These are phyloP conservation scores for Saccharomycopsis hybrid DNA, from an alignment of 1,139 yeast genomes.

Conservation along the genomic window DNA sequence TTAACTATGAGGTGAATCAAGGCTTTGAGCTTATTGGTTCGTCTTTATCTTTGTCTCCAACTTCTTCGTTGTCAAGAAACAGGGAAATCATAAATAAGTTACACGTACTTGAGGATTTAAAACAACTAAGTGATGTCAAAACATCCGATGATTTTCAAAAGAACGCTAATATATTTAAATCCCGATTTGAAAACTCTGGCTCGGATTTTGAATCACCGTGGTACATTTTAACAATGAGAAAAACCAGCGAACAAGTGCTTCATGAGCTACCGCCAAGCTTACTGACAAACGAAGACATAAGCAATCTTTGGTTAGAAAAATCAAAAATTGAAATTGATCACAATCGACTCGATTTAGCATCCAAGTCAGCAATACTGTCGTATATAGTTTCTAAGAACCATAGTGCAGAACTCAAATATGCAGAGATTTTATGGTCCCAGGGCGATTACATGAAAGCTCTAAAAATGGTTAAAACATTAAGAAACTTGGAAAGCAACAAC, in stretches of 20 bases:
- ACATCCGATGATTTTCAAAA: background rate
- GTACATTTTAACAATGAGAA: slow-evolving; percentile 53
- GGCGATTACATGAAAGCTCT: slow-evolving; percentile 88
- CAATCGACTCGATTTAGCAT: slow-evolving; percentile 66
- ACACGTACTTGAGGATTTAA: slow-evolving; percentile 43
- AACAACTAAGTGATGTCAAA: background rate
- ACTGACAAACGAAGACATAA: slow-evolving; percentile 31
- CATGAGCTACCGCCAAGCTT: background rate
- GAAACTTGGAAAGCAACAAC: slow-evolving; percentile 10
- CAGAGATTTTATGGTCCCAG: slow-evolving; percentile 82
- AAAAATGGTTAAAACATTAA: slow-evolving; percentile 47
- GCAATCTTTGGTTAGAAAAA: slow-evolving; percentile 49
- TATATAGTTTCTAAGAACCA: slow-evolving; percentile 44
- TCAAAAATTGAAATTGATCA: slow-evolving; percentile 66
- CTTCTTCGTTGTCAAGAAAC: slow-evolving; percentile 42
- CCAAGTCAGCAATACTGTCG: slow-evolving; percentile 55
- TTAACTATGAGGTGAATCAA: slow-evolving; percentile 30
- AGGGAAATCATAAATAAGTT: slow-evolving; percentile 39
- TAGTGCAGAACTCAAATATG: slow-evolving; percentile 69
- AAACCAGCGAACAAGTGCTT: background rate
- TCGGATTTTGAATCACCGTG: slow-evolving; percentile 60
- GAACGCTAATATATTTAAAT: slow-evolving; percentile 18
- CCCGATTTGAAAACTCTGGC: slow-evolving; percentile 45
- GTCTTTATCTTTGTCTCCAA: slow-evolving; percentile 42
- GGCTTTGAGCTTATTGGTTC: slow-evolving; percentile 40